phyloP scores from a whole-genome alignment of 805 yeast genomes.

The Phaffomyces thermotolerans region DNA sequence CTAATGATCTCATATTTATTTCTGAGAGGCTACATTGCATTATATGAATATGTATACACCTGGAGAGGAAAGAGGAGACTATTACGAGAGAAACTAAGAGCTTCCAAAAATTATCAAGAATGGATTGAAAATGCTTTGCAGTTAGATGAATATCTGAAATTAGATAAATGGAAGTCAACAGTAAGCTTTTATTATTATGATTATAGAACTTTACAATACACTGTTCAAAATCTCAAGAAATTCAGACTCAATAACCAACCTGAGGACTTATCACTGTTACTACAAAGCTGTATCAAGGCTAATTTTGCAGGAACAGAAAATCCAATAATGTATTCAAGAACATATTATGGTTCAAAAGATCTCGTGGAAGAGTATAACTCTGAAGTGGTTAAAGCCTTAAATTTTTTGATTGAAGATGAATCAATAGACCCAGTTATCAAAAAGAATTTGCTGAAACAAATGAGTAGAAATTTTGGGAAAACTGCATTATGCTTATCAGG shows the following conservation, averaged over 20 bases:
- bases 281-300: constrained; percentile 61
- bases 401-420: constrained; percentile 33
- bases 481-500: constrained; percentile 70
- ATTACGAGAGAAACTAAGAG: constrained; percentile 42
- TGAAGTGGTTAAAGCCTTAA: constrained; percentile 43
- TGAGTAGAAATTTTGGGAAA: constrained; percentile 60
- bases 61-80: constrained; percentile 52
- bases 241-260: constrained; percentile 19
- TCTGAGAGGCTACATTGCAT: constrained; percentile 53
- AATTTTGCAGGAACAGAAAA: constrained; percentile 79
- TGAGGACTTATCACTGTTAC: constrained; percentile 43
- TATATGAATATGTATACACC: constrained; percentile 51
- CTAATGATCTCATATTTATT: constrained; percentile 43
- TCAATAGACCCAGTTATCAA: constrained; percentile 35
- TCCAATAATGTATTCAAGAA: constrained; percentile 60
- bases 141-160: constrained; percentile 49
- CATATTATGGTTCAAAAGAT: constrained; percentile 67
- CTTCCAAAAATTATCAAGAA: constrained; percentile 46
- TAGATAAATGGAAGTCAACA: constrained; percentile 57
- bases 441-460: constrained; percentile 45
- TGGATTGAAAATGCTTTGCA: constrained; percentile 54
- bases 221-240: constrained; percentile 34
- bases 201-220: constrained; percentile 47
- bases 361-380: constrained; percentile 47
- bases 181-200: constrained; percentile 64